phyloP scores from a whole-genome alignment of 2,329 filamentous ascomycete genomes.

The Mariannaea elegans region DNA sequence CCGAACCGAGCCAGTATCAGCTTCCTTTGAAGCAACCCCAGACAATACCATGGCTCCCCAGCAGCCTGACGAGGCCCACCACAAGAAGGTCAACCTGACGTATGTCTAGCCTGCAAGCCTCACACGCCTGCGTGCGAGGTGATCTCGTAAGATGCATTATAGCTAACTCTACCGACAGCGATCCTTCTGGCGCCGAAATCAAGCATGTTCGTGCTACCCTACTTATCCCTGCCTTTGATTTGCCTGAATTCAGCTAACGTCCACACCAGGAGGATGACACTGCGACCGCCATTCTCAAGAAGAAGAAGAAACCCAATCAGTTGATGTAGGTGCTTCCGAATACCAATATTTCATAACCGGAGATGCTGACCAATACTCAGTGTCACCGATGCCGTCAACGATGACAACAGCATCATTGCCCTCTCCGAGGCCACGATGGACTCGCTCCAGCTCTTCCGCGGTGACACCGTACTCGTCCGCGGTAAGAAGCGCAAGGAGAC shows the following conservation, averaged over 20 bases:
- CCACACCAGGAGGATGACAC: conserved; percentile 80
- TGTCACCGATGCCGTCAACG: conserved; percentile 97
- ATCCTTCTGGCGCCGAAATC: conserved; percentile 87
- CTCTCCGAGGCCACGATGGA: conserved; percentile 99
- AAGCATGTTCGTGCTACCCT: conserved; percentile 72
- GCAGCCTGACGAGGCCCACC: conserved; percentile 59
- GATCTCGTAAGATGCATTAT: conserved; percentile 11
- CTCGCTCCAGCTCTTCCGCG: conserved; percentile 95
- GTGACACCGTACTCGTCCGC: conserved; percentile 96
- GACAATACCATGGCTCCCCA: conserved; percentile 74
- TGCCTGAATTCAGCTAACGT: conserved; percentile 46
- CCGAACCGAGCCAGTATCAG: conserved; percentile 34
- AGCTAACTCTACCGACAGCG: conserved; percentile 65
- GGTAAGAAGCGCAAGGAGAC: conserved; percentile 99
- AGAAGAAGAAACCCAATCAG: conserved; percentile 99
- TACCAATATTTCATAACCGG: conserved; percentile 1
- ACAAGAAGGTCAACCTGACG: conserved; percentile 87
- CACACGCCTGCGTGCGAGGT: neutral
- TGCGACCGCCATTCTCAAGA: conserved; percentile 96
- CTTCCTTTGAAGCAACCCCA: conserved; percentile 40
- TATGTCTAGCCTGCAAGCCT: conserved; percentile 55
- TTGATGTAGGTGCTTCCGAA: conserved; percentile 75
- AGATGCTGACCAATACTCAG: conserved; percentile 55
- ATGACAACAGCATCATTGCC: conserved; percentile 99
- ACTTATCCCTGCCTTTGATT: conserved; percentile 14